Percentiles rank a stretch among this genome's conserved stretches.
Conservation (phyloP, 306 rosid species). For the Elaeagnus macrophylla region DNA sequence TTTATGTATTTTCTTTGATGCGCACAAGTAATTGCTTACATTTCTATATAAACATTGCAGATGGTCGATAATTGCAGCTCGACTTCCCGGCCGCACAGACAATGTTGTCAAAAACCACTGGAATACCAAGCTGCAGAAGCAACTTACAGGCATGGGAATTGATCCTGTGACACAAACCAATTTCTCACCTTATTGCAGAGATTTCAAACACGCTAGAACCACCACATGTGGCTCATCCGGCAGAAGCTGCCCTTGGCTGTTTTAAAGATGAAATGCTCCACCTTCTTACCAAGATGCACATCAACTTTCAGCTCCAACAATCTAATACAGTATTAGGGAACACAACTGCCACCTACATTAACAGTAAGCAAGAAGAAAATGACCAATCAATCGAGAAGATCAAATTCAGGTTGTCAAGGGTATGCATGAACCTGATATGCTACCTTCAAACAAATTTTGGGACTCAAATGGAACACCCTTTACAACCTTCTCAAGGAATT, state of each 20-base stretch:
- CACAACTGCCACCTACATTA: conserved; percentile 27
- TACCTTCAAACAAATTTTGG: conserved; percentile 53
- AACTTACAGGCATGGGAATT: conserved; percentile 67
- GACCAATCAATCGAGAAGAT: conserved; percentile 53
- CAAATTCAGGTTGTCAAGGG: conserved; percentile 62
- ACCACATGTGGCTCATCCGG: conserved; percentile 68
- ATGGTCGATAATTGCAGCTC: conserved; percentile 82
- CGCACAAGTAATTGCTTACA: background rate
- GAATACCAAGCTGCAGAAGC: conserved; percentile 74
- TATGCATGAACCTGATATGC: conserved; percentile 58
- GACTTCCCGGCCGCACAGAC: conserved; percentile 72
- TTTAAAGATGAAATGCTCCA: conserved; percentile 82
- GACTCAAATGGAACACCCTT: conserved; percentile 40
- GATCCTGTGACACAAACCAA: conserved; percentile 80
- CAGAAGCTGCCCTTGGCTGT: conserved; percentile 86
- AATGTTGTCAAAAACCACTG: conserved; percentile 77
- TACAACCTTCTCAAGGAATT: conserved; percentile 35
- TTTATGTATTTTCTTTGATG: no score
- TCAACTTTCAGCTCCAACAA: conserved; percentile 60
- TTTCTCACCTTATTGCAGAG: conserved; percentile 84
- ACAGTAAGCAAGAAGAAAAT: conserved; percentile 43
- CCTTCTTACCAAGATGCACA: conserved; percentile 58
- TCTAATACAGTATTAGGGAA: conserved; percentile 27
- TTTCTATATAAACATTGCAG: conserved; percentile 29
- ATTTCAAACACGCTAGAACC: conserved; percentile 77